Conservation (phyloP, 2,329 filamentous ascomycete genomes). For the Trichoderma simmonsii region DNA sequence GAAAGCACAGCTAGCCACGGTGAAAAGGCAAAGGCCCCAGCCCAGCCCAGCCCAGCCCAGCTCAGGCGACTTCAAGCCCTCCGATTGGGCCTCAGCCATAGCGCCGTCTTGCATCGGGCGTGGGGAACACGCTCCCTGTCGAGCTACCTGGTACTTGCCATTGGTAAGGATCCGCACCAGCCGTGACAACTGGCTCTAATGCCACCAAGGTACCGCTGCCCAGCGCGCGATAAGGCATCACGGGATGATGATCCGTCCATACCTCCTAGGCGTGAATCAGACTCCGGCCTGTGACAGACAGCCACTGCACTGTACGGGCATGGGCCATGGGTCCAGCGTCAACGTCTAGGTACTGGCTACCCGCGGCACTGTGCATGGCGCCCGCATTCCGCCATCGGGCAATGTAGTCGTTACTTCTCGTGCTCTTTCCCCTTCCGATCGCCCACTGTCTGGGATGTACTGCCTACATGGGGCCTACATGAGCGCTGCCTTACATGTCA, state of each 20-base stretch:
- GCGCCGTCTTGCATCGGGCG: conserved; percentile 6
- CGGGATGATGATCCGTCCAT: conserved; percentile 14
- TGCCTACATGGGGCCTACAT: background rate
- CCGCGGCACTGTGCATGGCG: background rate
- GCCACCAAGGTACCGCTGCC: conserved; percentile 11
- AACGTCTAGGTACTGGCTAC: background rate
- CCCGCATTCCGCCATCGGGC: background rate
- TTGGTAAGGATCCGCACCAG: conserved; percentile 24
- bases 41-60: background rate
- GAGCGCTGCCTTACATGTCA: background rate
- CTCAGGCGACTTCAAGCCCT: background rate
- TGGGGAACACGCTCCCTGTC: conserved; percentile 3
- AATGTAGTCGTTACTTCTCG: background rate
- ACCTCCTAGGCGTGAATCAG: conserved; percentile 11
- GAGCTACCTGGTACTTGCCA: conserved; percentile 23
- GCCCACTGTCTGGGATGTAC: background rate
- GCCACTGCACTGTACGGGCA: background rate
- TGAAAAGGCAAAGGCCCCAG: background rate
- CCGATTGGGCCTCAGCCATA: conserved; percentile 10
- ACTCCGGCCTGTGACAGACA: background rate
- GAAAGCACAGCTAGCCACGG: background rate
- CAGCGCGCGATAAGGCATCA: conserved; percentile 1
- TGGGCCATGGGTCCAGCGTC: background rate
- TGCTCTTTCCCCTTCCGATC: background rate
- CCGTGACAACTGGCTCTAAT: conserved; percentile 6